These are phyloP conservation scores for Talaromyces piceae DNA, from an alignment of 2,329 filamentous ascomycete genomes.

Conservation along the genomic window DNA sequence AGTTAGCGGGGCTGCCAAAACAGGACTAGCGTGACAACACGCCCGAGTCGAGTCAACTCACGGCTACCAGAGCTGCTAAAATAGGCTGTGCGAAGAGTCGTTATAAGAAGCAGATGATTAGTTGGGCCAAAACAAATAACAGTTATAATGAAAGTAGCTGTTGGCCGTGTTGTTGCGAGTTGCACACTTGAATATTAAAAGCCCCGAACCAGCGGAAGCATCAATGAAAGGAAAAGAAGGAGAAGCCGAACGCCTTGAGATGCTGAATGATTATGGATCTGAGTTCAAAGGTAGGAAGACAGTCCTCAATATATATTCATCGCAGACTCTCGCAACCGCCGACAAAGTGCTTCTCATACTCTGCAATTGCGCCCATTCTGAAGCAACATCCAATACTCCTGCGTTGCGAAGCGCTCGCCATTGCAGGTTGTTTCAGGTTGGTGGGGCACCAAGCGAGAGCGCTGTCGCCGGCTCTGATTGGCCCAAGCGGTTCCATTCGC, in stretches of 20 bases:
- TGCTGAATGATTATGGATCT: not conserved
- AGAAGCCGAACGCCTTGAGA: not conserved
- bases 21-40: not conserved
- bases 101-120: not conserved
- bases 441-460: not conserved
- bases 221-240: slow-evolving; percentile 1
- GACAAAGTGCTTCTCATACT: not conserved
- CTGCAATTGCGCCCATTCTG: slow-evolving; percentile 12
- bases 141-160: no score
- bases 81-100: not conserved
- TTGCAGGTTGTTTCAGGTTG: slow-evolving; percentile 5
- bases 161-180: not conserved
- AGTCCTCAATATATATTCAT: slow-evolving; percentile 5
- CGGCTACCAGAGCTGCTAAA: slow-evolving; percentile 5
- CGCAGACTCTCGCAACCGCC: slow-evolving; percentile 3
- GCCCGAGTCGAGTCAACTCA: not conserved
- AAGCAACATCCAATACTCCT: slow-evolving; percentile 10
- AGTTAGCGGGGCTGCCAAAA: not conserved
- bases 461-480: not conserved
- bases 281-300: not conserved
- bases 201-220: slow-evolving; percentile 6
- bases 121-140: not conserved
- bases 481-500: slow-evolving; percentile 4
- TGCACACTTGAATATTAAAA: not conserved
- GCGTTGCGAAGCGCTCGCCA: slow-evolving; percentile 9